These are phyloP conservation scores for Rutstroemia sydowiana DNA, from an alignment of 2,329 filamentous ascomycete species.

Conservation along the genomic window DNA sequence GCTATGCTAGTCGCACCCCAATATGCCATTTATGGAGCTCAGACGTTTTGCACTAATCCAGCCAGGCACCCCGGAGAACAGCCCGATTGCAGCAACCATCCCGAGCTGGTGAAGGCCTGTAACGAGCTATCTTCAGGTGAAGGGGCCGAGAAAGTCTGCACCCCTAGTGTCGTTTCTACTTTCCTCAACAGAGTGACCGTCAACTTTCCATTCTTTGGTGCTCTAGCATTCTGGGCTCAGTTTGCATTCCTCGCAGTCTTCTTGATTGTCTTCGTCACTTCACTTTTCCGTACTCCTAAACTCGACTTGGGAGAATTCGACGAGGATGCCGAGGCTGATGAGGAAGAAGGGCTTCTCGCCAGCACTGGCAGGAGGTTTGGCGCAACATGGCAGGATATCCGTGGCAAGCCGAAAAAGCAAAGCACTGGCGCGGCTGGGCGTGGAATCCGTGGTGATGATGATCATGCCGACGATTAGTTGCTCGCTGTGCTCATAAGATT, in stretches of 20 bases:
- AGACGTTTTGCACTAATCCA: constrained; percentile 81
- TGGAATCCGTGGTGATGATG: constrained; percentile 20
- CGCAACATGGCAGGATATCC: constrained; percentile 84
- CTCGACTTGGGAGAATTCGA: constrained; percentile 73
- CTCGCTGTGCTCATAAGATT: not conserved
- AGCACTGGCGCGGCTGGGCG: constrained; percentile 15
- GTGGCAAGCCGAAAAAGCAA: constrained; percentile 33
- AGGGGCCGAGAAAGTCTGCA: constrained; percentile 77
- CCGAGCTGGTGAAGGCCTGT: constrained; percentile 70
- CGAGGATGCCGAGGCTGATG: constrained; percentile 82
- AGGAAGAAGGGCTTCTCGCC: constrained; percentile 86
- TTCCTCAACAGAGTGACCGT: constrained; percentile 89
- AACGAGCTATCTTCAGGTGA: constrained; percentile 66
- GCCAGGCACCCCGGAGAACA: constrained; percentile 54
- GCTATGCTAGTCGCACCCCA: constrained; percentile 94
- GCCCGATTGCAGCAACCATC: constrained; percentile 67
- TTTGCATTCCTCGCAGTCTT: constrained; percentile 85
- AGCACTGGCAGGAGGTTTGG: constrained; percentile 75
- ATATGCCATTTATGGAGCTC: constrained; percentile 88
- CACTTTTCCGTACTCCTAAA: constrained; percentile 72
- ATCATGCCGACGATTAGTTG: constrained; percentile 3
- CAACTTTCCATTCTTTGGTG: constrained; percentile 92
- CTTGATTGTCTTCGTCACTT: constrained; percentile 69
- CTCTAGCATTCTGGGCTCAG: constrained; percentile 92
- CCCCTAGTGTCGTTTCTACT: constrained; percentile 81